Percentiles rank a stretch among this genome's conserved stretches.
phyloP scores from a whole-genome alignment of 768 basidiomycete species.

The Rhodosporidiobolus odoratus region DNA sequence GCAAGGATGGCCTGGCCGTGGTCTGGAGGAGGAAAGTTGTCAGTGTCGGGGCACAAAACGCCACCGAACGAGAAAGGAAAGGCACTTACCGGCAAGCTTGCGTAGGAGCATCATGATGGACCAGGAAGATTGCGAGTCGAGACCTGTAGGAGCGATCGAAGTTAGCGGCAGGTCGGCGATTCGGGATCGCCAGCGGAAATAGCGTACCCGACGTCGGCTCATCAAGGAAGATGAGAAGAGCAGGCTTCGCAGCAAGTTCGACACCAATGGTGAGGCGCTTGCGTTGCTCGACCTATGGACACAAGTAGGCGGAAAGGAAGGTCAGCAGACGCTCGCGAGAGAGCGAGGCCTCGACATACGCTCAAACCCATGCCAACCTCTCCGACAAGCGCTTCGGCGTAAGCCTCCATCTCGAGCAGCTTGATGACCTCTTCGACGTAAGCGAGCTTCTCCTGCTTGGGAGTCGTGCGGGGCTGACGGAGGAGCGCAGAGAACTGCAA shows the following conservation, averaged over 20 bases:
- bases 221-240: constrained; percentile 52
- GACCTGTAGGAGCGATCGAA: constrained; percentile 54
- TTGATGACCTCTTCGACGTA: constrained; percentile 51
- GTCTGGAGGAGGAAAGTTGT: too few species aligned
- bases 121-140: constrained; percentile 53
- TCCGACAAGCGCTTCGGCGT: constrained; percentile 52
- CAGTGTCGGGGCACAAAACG: too few species aligned
- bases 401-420: constrained; percentile 49
- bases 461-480: constrained; percentile 47
- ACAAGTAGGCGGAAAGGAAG: not conserved
- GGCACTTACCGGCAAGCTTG: constrained; percentile 51
- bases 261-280: constrained; percentile 77
- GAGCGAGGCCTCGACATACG: constrained; percentile 15
- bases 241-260: constrained; percentile 66
- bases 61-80: too few species aligned
- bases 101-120: constrained; percentile 50
- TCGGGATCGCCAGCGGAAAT: constrained; percentile 49
- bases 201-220: constrained; percentile 41
- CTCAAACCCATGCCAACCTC: constrained; percentile 50
- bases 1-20: constrained; percentile 50
- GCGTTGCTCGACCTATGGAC: constrained; percentile 45
- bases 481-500: constrained; percentile 49
- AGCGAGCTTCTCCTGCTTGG: constrained; percentile 47
- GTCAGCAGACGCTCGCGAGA: not conserved
- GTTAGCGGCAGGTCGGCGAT: constrained; percentile 66